Base-by-base conservation (phyloP, 2,329 filamentous ascomycete genomes). In the Aspergillus felis region DNA sequence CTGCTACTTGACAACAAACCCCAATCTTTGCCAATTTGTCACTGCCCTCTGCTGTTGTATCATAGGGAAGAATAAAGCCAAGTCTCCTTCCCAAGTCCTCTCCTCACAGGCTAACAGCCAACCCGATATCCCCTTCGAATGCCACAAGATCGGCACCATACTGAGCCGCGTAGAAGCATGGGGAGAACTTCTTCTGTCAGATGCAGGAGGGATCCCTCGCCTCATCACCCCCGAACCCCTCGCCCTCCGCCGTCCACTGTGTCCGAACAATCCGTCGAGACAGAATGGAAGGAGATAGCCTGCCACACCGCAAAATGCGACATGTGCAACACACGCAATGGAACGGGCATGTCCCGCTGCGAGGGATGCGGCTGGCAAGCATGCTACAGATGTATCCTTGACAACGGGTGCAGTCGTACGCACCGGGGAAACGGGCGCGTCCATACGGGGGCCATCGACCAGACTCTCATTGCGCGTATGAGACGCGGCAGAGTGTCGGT, bases 251-350 rank as follows among this genome's bases (percentile, higher is more conserved):
- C 41, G 47, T 29, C n/a, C 12, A 35, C 52, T 20, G 44, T 24
- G 25, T n/a, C 54, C n/a, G 50, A 7, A 27, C 24, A 12, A 22
- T 29, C 35, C 0, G 35, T 46, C 2, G 24, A 52, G 5, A 63
- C 57, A 7, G 58, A 55, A 8, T 75, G 74, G 60, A 60, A 60
- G n/a, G 52, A 61, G 7, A 58, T 75, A 14, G 51, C 54, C 4
- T 69, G 71, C 8, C 69, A 71, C 55, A 76, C 73, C 0, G 73
- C 71, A 0, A 74, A 74, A 57, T 77, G 74, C 52, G 74, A 77
- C 52, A 41, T 68, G 2, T 77, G 74, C 62, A 68, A 71, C 41
- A 50, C 53, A 1, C 67, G 72, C 46, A 76, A 76, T 53, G 62
- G 49, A n/a, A 49, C 57, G 1, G 71, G 66, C 1, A 67, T 76